Evolutionary conservation across 129 eudicot species (phyloP), one percentile per base, ranked within the genome.

Genomic region (Cynara cardunculus): DNA sequence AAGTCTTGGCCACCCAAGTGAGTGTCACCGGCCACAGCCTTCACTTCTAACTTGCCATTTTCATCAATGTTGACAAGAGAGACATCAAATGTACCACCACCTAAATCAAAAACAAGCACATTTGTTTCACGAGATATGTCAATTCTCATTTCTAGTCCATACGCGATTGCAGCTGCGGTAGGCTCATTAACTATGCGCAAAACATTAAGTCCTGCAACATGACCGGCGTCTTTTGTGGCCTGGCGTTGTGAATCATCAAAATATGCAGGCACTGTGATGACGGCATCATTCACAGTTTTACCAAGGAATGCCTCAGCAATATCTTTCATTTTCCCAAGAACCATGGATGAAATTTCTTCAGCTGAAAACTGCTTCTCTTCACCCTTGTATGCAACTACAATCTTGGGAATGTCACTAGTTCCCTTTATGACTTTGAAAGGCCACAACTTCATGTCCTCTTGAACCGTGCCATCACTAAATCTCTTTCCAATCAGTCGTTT

Each of bases 171-270:
- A 72, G 90, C 90, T 31, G 90, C 81, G 10, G 87, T 81, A 11
- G 85, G 90, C 31, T 87, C 85, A 28, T 80, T 76, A 22, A 87
- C 76, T 35, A 87, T 80, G 56, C 80, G 75, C 19, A 83, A 73
- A 10, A 87, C 90, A 72, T 87, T 82, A 26, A 87, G 85, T 21
- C 90, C 90, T 27, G 87, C 83, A 64, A 87, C 82, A 49, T 75
- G 59, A 30, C 85, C 90, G 2, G 90, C 90, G 72, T 76, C 85
- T 74, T 80, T 87, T 49, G 89, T 86, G 18, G 89, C 89, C 80
- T 86, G 89, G 66, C 89, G 69, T 74, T 86, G 89, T 14, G 70
- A 75, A 56, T 75, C 70, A 56, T 74, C 65, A 75, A 28, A 75
- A 56, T 75, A 75, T n/a, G 85, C 87, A 62, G 89, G 87, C 32